Conservation (phyloP, 176 grass and related monocot genomes). For the Poa pratensis region DNA sequence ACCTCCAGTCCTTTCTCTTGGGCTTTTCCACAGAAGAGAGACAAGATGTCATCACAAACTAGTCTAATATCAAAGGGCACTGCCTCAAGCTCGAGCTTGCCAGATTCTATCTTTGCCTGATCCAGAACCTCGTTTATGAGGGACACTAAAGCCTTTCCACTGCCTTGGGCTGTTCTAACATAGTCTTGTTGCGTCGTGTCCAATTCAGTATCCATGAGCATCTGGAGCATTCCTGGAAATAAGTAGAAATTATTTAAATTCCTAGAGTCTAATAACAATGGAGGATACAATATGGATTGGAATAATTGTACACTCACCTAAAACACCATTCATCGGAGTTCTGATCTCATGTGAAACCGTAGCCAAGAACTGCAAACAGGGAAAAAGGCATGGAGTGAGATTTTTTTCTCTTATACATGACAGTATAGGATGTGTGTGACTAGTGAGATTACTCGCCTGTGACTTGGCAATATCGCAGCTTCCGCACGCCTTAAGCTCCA, state of each 20-base stretch:
- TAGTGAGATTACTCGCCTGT: conserved; percentile 51
- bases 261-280: not conserved
- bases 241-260: not conserved
- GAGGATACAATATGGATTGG: not conserved
- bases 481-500: conserved; percentile 73
- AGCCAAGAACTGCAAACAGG: conserved; percentile 86
- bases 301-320: conserved; percentile 61
- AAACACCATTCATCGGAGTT: conserved; percentile 99
- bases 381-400: conserved; percentile 18
- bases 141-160: conserved; percentile 92
- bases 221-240: conserved; percentile 96
- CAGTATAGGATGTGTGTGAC: not conserved
- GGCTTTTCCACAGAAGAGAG: conserved; percentile 94
- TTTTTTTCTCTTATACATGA: conserved; percentile 20
- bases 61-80: conserved; percentile 80
- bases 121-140: conserved; percentile 99
- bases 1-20: conserved; percentile 99
- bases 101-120: conserved; percentile 99
- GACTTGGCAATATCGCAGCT: conserved; percentile 95
- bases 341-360: conserved; percentile 99
- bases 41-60: conserved; percentile 91
- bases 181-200: conserved; percentile 93
- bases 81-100: conserved; percentile 92
- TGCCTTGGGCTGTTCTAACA: conserved; percentile 96
- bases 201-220: conserved; percentile 98